These are phyloP conservation scores for Sarocladium brachiariae DNA, from an alignment of 2,329 filamentous ascomycete genomes.

Conservation along the genomic window DNA sequence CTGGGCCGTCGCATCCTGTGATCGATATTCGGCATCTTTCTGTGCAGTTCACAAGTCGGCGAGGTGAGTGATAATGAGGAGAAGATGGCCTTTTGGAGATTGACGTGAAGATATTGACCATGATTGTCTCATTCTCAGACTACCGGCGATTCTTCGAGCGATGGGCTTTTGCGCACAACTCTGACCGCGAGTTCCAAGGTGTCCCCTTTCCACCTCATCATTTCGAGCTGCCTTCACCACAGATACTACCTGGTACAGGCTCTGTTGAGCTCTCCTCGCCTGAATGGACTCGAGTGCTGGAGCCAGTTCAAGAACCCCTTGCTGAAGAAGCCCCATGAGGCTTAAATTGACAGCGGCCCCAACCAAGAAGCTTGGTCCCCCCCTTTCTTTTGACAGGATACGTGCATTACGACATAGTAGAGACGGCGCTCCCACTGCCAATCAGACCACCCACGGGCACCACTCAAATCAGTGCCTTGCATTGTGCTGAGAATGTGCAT, in stretches of 20 bases:
- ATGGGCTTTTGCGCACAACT: conserved; percentile 39
- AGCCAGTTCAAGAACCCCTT: conserved; percentile 23
- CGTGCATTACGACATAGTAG: too few species aligned
- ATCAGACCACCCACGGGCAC: conserved; percentile 1
- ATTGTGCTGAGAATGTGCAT: conserved; percentile 10
- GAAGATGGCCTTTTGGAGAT: conserved; percentile 1
- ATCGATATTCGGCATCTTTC: conserved; percentile 41
- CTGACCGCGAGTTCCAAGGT: conserved; percentile 39
- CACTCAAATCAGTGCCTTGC: conserved; percentile 4
- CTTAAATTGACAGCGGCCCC: background rate
- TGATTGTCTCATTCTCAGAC: conserved; percentile 26
- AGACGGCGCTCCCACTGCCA: conserved; percentile 1
- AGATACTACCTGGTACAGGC: conserved; percentile 29
- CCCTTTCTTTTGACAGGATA: too few species aligned
- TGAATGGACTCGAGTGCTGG: conserved; percentile 18
- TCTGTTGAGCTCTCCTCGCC: conserved; percentile 18
- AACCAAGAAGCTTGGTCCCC: too few species aligned
- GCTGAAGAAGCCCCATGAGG: background rate
- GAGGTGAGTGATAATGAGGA: conserved; percentile 30
- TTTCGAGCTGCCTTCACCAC: conserved; percentile 40
- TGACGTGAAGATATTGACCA: too few species aligned
- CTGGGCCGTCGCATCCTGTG: conserved; percentile 14
- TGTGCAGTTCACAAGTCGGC: conserved; percentile 41
- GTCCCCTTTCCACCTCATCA: conserved; percentile 38
- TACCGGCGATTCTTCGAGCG: conserved; percentile 39